These are phyloP conservation scores for Boletus tylopilopsis DNA, from an alignment of 768 basidiomycete species.

Conservation along the genomic window DNA sequence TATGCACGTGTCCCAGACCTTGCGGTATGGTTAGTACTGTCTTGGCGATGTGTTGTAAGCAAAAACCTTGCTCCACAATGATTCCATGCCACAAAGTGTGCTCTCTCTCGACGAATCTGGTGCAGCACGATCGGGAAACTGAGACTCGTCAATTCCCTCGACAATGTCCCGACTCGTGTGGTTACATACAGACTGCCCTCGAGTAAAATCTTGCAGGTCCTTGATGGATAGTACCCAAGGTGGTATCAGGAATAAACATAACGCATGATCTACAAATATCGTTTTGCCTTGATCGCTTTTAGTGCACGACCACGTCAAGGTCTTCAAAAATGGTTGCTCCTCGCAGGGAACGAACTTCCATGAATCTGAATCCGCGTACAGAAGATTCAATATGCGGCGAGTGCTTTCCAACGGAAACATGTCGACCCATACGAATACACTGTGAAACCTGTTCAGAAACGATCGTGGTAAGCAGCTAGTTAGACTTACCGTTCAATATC, in stretches of 20 bases:
- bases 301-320: conserved; percentile 26
- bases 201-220: conserved; percentile 35
- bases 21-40: conserved; percentile 4
- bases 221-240: conserved; percentile 36
- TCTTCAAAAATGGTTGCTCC: conserved; percentile 23
- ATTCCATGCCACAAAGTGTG: conserved; percentile 36
- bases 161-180: neutral
- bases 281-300: conserved; percentile 10
- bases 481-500: conserved; percentile 42
- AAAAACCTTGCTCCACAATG: conserved; percentile 53
- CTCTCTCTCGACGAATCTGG: neutral
- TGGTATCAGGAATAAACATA: conserved; percentile 35
- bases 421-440: conserved; percentile 48
- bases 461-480: neutral
- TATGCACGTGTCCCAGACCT: conserved; percentile 41
- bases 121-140: conserved; percentile 20
- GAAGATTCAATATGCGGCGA: conserved; percentile 37
- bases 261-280: conserved; percentile 10
- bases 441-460: conserved; percentile 18
- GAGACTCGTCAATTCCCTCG: neutral
- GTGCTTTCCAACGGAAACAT: conserved; percentile 50
- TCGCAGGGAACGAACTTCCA: conserved; percentile 30
- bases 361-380: conserved; percentile 24
- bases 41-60: neutral
- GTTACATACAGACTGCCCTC: conserved; percentile 18